Base-by-base conservation (phyloP, 1,284 basidiomycete genomes). In the Tilletia indica region DNA sequence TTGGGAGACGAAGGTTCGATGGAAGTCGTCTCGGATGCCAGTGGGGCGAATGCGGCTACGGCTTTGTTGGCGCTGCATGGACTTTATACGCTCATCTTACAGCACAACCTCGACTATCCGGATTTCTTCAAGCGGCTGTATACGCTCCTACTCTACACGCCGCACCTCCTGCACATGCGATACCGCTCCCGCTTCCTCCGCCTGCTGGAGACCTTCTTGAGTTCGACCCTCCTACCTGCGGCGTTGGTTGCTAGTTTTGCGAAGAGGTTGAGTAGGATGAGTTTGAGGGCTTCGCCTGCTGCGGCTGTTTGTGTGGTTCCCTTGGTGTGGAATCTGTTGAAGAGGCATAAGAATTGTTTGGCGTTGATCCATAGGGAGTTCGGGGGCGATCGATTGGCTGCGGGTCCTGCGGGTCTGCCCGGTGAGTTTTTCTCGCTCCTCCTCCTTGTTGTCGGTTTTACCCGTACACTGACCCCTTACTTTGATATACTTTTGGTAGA, bases 101-200 rank as follows among this genome's bases (percentile, higher is more conserved):
- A 93, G 70, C 95, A 97, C 85, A 97, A 98, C 81, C 87, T 99
- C 42, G 95, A 98, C 83, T 98, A 97, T 82, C 96, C 97, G 3
- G 91, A 90, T 9, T 98, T 99, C 86, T 99, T 97, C 87, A 92
- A 90, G 3, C 89, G 91, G n/a, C 88, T 99, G 2, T 99, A 99
- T 80, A 89, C 89, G 0, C 92, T 98, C 82, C 88, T 99, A 12
- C 42, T 42, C 19, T 42, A 42, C 48, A 68, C 68, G 14, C 68
- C 68, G n/a, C 45, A 68, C 25, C 89, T 97, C 2, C 88, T 99
- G 31, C 96, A 99, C 82, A 89, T 93, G 73, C 94, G 93, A 81
- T 92, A 97, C 83, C 89, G 96, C 12, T 91, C 96, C 0, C 89
- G 96, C 47, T 99, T 99, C 86, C 95, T 99, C 88, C 89, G 96